Conservation (phyloP, 129 eudicot genomes). For the Apium graveolens region DNA sequence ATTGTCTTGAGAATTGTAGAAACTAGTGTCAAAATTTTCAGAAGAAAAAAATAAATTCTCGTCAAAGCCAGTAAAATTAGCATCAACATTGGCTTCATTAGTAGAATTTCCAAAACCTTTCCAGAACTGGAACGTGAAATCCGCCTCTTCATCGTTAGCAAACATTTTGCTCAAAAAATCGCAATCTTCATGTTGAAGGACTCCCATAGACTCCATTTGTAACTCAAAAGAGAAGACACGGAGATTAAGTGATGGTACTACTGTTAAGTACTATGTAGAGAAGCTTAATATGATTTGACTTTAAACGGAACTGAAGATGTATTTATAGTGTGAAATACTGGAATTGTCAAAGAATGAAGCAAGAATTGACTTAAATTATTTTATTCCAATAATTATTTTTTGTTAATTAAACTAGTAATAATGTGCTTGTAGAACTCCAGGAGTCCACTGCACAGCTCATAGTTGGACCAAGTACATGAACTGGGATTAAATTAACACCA, state of each 20-base stretch:
- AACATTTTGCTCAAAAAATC: constrained; percentile 51
- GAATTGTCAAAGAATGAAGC: constrained; percentile 13
- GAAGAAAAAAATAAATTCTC: constrained; percentile 7
- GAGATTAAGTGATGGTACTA: neutral
- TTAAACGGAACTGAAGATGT: constrained; percentile 18
- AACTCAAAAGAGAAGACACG: neutral
- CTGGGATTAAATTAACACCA: neutral
- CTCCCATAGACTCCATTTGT: constrained; percentile 47
- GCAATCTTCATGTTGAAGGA: constrained; percentile 65
- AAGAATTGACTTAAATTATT: constrained; percentile 30
- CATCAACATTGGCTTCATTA: constrained; percentile 13
- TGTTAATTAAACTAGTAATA: neutral
- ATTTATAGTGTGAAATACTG: constrained; percentile 33
- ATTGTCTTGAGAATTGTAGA: constrained; percentile 49
- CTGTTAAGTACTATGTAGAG: neutral
- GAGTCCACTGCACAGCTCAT: constrained; percentile 57
- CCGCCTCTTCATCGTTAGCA: constrained; percentile 30
- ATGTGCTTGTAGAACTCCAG: constrained; percentile 7
- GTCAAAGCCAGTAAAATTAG: constrained; percentile 14
- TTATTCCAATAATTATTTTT: constrained; percentile 4
- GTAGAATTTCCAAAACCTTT: constrained; percentile 9
- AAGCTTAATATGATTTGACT: constrained; percentile 15
- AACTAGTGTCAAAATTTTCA: constrained; percentile 19
- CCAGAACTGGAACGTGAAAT: constrained; percentile 23
- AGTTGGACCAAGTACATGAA: constrained; percentile 33